Evolutionary conservation across 2,329 filamentous ascomycete genomes (phyloP).

Genomic region (Ampelomyces quisqualis): DNA sequence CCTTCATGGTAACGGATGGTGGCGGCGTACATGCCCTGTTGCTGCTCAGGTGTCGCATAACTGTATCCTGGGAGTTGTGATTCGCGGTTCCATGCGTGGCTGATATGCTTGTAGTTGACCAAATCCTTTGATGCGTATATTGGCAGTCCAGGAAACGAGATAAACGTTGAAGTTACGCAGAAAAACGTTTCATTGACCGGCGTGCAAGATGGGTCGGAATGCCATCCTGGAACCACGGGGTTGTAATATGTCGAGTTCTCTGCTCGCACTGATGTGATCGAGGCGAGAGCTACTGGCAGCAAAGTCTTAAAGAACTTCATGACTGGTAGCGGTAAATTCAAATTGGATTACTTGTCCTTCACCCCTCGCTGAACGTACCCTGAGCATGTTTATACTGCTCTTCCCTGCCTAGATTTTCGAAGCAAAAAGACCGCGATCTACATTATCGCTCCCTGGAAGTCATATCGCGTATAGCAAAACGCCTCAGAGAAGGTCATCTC

Average conservation of each 20-base stretch:
- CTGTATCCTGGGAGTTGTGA: constrained; percentile 17
- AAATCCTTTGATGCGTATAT: constrained; percentile 55
- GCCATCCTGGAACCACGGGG: constrained; percentile 53
- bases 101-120: constrained; percentile 12
- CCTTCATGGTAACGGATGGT: constrained; percentile 27
- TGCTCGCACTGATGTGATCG: background rate
- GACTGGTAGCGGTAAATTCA: background rate
- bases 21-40: constrained; percentile 25
- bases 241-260: constrained; percentile 34
- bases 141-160: constrained; percentile 54
- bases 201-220: constrained; percentile 51
- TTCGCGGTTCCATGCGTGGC: constrained; percentile 22
- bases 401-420: too few relatives aligned
- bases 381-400: too few relatives aligned
- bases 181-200: constrained; percentile 51
- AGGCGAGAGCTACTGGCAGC: background rate
- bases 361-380: too few relatives aligned
- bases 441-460: too few relatives aligned
- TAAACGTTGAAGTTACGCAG: constrained; percentile 55
- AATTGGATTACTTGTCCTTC: too few relatives aligned
- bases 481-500: background rate
- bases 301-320: constrained; percentile 2
- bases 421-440: too few relatives aligned
- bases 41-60: constrained; percentile 11
- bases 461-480: too few relatives aligned